Percentiles rank a stretch among this genome's conserved stretches.
Evolutionary conservation across 441 rosid species (phyloP).

Genomic region (Mallotus japonicus): DNA sequence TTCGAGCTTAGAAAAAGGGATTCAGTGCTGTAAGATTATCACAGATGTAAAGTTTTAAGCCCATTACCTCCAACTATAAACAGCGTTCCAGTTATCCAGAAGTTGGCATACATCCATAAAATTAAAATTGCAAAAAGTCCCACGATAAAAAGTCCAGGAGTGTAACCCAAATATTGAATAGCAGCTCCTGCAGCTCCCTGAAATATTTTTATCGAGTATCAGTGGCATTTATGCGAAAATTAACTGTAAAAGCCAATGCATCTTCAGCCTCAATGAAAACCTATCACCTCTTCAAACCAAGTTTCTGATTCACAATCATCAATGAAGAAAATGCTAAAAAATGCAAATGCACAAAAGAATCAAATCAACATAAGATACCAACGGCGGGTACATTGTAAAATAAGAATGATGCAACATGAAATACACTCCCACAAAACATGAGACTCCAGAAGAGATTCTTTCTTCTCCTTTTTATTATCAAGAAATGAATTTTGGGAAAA

Average conservation of each 20-base stretch:
- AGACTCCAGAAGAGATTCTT: neutral
- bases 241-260: neutral
- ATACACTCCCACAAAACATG: neutral
- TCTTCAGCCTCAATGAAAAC: conserved; percentile 8
- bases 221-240: conserved; percentile 13
- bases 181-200: conserved; percentile 97
- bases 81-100: conserved; percentile 95
- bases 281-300: neutral
- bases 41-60: neutral
- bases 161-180: conserved; percentile 81
- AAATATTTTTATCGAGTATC: conserved; percentile 28
- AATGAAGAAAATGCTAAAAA: neutral
- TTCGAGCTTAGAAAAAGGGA: neutral
- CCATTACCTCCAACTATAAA: conserved; percentile 84
- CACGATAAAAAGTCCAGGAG: conserved; percentile 93
- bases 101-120: conserved; percentile 98
- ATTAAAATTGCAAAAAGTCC: conserved; percentile 85
- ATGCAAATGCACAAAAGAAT: neutral
- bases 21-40: neutral
- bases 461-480: neutral
- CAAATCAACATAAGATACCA: neutral
- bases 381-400: neutral
- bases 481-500: neutral
- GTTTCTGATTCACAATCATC: neutral
- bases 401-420: neutral